Evolutionary conservation across 352 stramenopile species (phyloP).

Genomic region (Globisporangium heterothallicum): DNA sequence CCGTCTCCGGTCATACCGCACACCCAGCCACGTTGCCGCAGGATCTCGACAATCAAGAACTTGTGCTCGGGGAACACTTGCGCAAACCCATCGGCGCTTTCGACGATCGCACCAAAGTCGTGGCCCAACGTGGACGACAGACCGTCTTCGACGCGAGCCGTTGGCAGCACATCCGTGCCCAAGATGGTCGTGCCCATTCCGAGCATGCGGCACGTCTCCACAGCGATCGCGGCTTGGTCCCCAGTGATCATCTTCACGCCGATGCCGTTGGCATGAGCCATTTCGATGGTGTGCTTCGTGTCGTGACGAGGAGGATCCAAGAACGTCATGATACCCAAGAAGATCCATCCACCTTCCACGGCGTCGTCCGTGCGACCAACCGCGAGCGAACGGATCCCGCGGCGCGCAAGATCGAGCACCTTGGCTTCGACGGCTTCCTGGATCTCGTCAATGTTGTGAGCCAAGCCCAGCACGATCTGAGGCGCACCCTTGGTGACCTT

Average conservation of each 20-base stretch:
- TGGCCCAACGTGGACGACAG: conserved; percentile 42
- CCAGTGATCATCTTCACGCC: conserved; percentile 97
- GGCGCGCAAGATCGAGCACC: conserved; percentile 85
- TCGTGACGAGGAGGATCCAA: conserved; percentile 94
- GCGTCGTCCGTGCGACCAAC: conserved; percentile 76
- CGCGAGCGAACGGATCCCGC: conserved; percentile 85
- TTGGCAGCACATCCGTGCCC: conserved; percentile 68
- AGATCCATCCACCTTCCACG: conserved; percentile 85
- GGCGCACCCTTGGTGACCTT: conserved; percentile 94
- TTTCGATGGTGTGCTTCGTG: conserved; percentile 91
- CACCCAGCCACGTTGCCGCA: conserved; percentile 73
- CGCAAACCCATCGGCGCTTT: conserved; percentile 92
- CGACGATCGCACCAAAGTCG: conserved; percentile 84
- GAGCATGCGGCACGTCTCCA: conserved; percentile 90
- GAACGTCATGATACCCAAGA: conserved; percentile 94
- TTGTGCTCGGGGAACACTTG: conserved; percentile 93
- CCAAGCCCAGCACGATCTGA: conserved; percentile 89
- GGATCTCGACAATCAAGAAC: conserved; percentile 83
- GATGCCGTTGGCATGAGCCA: conserved; percentile 88
- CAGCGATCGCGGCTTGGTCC: conserved; percentile 92
- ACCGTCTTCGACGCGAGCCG: conserved; percentile 52
- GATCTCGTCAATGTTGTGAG: conserved; percentile 69
- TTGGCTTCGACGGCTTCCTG: conserved; percentile 80
- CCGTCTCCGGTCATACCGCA: conserved; percentile 75
- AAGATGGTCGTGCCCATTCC: conserved; percentile 88